Conservation (phyloP, 768 basidiomycete species). For the Mycena alexandri region DNA sequence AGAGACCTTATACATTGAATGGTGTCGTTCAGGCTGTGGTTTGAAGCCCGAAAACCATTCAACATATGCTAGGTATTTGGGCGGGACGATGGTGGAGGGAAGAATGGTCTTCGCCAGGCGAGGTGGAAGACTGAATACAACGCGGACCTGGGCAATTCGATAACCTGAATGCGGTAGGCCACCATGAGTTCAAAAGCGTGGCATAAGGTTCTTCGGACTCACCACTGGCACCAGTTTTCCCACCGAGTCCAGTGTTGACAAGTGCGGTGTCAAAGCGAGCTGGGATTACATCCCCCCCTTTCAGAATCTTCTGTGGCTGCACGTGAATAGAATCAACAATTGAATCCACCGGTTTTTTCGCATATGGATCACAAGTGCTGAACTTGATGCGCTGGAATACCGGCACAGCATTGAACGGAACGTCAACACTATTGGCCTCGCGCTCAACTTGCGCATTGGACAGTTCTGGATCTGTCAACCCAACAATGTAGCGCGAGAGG, state of each 20-base stretch:
- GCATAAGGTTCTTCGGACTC: neutral
- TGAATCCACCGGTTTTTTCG: neutral
- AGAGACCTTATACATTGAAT: constrained; percentile 31
- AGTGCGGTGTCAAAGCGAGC: neutral
- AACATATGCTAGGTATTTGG: constrained; percentile 11
- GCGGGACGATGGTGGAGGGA: neutral
- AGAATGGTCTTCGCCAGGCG: constrained; percentile 11
- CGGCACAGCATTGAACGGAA: constrained; percentile 20
- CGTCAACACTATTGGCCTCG: constrained; percentile 5
- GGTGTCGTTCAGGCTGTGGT: constrained; percentile 12
- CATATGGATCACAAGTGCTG: neutral
- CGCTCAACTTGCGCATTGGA: neutral
- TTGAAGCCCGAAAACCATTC: constrained; percentile 24
- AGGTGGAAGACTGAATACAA: constrained; percentile 21
- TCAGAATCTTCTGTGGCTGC: neutral
- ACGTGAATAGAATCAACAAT: neutral
- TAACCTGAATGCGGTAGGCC: constrained; percentile 14
- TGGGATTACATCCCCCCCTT: neutral
- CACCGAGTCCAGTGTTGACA: neutral
- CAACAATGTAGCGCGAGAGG: neutral
- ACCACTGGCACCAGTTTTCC: neutral
- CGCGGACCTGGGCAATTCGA: constrained; percentile 27
- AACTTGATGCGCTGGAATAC: constrained; percentile 22
- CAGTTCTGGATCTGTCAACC: neutral
- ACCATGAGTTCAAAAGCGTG: neutral